Percentiles rank a stretch among this genome's conserved stretches.
These are phyloP conservation scores for Rhizopogon vesiculosus DNA, from an alignment of 768 basidiomycete species.

Conservation along the genomic window DNA sequence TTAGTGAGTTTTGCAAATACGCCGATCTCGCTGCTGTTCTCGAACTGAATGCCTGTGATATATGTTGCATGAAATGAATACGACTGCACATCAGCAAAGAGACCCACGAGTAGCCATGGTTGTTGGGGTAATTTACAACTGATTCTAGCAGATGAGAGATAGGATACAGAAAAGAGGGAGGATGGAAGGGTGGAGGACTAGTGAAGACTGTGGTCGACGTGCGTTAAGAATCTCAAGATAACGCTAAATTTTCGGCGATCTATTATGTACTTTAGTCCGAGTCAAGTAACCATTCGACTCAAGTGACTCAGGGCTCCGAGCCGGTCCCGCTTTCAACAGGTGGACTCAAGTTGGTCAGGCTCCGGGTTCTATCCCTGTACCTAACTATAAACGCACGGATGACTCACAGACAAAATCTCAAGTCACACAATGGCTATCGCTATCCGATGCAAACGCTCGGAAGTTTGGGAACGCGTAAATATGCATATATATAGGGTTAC, in stretches of 20 bases:
- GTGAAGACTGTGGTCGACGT: neutral
- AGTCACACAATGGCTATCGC: too few species aligned
- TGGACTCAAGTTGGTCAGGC: neutral
- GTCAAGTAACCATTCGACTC: slow-evolving; percentile 1
- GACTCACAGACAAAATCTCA: neutral
- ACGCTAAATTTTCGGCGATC: too few species aligned
- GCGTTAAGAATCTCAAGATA: too few species aligned
- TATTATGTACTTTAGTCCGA: neutral
- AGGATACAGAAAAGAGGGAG: slow-evolving; percentile 1
- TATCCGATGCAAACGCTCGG: too few species aligned
- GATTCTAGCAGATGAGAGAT: neutral
- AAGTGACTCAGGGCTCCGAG: neutral
- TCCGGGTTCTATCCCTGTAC: neutral
- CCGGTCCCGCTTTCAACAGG: neutral
- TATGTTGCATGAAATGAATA: slow-evolving; percentile 4
- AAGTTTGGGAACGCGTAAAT: too few species aligned
- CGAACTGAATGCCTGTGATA: slow-evolving; percentile 79
- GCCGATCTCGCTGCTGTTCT: slow-evolving; percentile 93
- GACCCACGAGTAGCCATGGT: slow-evolving; percentile 67
- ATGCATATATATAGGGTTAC: neutral
- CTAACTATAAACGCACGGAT: neutral
- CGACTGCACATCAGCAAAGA: neutral
- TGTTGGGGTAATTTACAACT: slow-evolving; percentile 2
- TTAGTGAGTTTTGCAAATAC: slow-evolving; percentile 98
- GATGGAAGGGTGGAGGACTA: neutral